Evolutionary conservation across 495 filamentous ascomycete genomes (phyloP).

Genomic region (Penicillium pancosmium): DNA sequence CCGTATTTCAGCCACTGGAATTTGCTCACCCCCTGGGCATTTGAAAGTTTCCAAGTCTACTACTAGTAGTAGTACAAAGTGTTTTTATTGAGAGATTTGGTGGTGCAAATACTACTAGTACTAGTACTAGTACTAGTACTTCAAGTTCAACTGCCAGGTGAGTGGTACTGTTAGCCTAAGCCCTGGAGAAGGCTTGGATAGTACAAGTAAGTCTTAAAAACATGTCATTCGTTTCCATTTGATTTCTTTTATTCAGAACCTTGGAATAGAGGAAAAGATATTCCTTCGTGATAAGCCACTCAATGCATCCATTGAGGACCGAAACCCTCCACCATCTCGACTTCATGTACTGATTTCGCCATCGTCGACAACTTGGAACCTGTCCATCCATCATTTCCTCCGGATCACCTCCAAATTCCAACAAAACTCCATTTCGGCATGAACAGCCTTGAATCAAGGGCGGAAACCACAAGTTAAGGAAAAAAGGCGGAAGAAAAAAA

Average conservation of each 20-base stretch:
- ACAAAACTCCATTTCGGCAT: not conserved
- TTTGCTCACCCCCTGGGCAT: too few relatives aligned
- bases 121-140: too few relatives aligned
- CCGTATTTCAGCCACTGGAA: too few relatives aligned
- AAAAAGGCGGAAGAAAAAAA: slow-evolving; percentile 15
- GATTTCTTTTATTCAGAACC: not conserved
- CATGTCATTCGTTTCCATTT: slow-evolving; percentile 17
- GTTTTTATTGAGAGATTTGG: too few relatives aligned
- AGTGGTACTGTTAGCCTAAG: too few relatives aligned
- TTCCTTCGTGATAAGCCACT: not conserved
- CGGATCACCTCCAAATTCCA: not conserved
- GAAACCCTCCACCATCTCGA: not conserved
- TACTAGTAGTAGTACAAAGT: too few relatives aligned
- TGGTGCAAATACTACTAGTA: too few relatives aligned
- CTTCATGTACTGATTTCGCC: not conserved
- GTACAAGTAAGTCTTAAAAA: slow-evolving; percentile 17
- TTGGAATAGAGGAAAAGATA: slow-evolving; percentile 3
- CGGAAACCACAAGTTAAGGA: not conserved
- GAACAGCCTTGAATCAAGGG: not conserved
- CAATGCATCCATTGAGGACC: not conserved
- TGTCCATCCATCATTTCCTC: not conserved
- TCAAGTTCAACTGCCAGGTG: too few relatives aligned
- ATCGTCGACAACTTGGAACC: not conserved
- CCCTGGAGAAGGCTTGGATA: slow-evolving; percentile 3
- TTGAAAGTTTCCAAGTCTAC: too few relatives aligned